A percentile compares a stretch with the other conserved stretches of the same genome.
These are phyloP conservation scores for Termitomyces eurrhizus DNA, from an alignment of 768 basidiomycete genomes.

Conservation along the genomic window DNA sequence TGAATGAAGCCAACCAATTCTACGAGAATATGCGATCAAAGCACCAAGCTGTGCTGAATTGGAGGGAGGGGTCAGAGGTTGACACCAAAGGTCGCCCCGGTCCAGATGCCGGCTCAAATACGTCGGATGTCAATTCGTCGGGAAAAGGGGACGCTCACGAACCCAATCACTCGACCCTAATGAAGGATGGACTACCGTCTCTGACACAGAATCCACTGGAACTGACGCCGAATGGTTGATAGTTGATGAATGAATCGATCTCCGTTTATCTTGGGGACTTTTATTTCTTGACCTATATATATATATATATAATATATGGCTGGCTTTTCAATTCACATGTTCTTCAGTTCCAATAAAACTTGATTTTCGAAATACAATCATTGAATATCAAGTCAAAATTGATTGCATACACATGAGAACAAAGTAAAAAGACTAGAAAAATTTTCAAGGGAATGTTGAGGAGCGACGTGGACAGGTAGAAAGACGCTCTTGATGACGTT, in stretches of 20 bases:
- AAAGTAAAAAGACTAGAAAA: conserved; percentile 6
- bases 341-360: not conserved
- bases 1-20: conserved; percentile 92
- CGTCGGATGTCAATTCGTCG: conserved; percentile 39
- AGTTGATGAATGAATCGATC: conserved; percentile 39
- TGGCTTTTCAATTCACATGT: not conserved
- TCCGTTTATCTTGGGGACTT: conserved; percentile 29
- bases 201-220: conserved; percentile 64
- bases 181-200: conserved; percentile 74
- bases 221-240: conserved; percentile 93
- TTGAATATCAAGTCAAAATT: not conserved
- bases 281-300: conserved; percentile 22
- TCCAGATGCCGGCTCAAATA: conserved; percentile 27
- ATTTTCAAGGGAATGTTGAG: conserved; percentile 18
- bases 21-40: conserved; percentile 84
- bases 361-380: not conserved
- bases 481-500: conserved; percentile 17
- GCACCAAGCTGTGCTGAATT: conserved; percentile 57
- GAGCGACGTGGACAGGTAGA: conserved; percentile 15
- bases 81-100: conserved; percentile 16
- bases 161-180: conserved; percentile 40
- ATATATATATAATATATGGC: conserved; percentile 9
- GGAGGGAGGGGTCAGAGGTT: conserved; percentile 42
- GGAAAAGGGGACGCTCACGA: conserved; percentile 67
- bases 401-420: conserved; percentile 22